phyloP scores from a whole-genome alignment of 176 grass and related monocot species.

The Panicum miliaceum region DNA sequence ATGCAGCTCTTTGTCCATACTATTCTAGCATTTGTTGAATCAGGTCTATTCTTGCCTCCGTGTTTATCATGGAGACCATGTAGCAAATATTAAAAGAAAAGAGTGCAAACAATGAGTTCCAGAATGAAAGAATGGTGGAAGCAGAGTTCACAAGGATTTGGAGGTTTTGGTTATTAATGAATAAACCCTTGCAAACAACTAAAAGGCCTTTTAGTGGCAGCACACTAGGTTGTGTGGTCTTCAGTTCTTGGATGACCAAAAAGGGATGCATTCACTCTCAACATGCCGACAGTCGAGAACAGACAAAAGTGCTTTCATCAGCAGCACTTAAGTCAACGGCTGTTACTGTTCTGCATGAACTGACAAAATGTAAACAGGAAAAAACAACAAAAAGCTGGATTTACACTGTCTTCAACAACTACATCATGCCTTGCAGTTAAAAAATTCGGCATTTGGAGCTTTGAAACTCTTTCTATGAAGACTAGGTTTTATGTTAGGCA shows the following conservation, averaged over 20 bases:
- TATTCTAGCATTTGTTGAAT: conserved; percentile 18
- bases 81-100: conserved; percentile 6
- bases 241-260: conserved; percentile 7
- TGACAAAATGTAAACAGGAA: conserved; percentile 28
- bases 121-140: conserved; percentile 7
- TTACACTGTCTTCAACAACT: conserved; percentile 20
- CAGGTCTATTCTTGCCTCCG: neutral
- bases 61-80: neutral
- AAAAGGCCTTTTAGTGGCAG: conserved; percentile 34
- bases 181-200: conserved; percentile 20
- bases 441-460: conserved; percentile 15
- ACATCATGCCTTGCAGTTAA: conserved; percentile 35
- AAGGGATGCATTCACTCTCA: conserved; percentile 1
- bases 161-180: conserved; percentile 31
- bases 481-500: conserved; percentile 32
- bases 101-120: neutral
- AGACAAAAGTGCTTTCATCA: conserved; percentile 42
- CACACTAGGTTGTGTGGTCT: conserved; percentile 21
- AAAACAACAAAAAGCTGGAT: conserved; percentile 43
- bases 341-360: conserved; percentile 41
- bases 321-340: conserved; percentile 32
- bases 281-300: neutral
- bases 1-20: conserved; percentile 23
- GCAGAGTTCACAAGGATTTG: conserved; percentile 23
- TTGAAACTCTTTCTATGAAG: conserved; percentile 12